Evolutionary conservation across 2,329 filamentous ascomycete species (phyloP).

Genomic region (Fusarium torulosum): DNA sequence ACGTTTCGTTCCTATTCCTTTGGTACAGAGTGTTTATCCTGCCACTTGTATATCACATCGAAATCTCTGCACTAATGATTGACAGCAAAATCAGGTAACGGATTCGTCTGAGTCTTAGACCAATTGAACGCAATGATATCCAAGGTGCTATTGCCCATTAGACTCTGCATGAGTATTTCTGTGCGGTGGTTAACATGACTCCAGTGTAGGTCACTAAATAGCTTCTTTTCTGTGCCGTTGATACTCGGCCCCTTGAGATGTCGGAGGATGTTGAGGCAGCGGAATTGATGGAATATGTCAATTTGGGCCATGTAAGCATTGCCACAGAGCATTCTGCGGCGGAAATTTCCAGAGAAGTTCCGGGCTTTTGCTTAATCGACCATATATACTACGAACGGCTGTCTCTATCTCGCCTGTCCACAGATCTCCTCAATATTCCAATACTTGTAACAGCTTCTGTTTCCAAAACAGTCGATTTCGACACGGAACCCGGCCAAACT

Average conservation of each 20-base stretch:
- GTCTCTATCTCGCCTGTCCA: no score
- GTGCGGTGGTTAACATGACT: constrained; percentile 18
- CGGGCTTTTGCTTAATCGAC: no score
- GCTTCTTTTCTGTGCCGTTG: constrained; percentile 14
- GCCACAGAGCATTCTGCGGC: constrained; percentile 3
- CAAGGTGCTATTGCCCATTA: constrained; percentile 11
- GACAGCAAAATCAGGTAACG: constrained; percentile 18
- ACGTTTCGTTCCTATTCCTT: constrained; percentile 17
- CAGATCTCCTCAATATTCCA: no score
- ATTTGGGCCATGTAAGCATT: constrained; percentile 20
- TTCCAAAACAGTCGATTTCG: no score
- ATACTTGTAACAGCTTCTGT: no score
- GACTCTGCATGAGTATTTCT: constrained; percentile 19
- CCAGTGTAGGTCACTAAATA: constrained; percentile 15
- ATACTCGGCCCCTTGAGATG: constrained; percentile 12
- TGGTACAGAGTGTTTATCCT: constrained; percentile 17
- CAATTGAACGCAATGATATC: constrained; percentile 22
- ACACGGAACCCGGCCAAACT: no score
- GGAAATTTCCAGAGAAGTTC: constrained; percentile 24
- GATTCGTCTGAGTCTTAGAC: constrained; percentile 17
- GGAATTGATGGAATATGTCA: constrained; percentile 22
- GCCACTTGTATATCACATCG: constrained; percentile 20
- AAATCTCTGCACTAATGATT: constrained; percentile 18
- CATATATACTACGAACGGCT: no score
- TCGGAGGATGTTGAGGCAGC: constrained; percentile 15